Conservation (phyloP, 441 rosid genomes). For the Pelargonium fulgidum region DNA sequence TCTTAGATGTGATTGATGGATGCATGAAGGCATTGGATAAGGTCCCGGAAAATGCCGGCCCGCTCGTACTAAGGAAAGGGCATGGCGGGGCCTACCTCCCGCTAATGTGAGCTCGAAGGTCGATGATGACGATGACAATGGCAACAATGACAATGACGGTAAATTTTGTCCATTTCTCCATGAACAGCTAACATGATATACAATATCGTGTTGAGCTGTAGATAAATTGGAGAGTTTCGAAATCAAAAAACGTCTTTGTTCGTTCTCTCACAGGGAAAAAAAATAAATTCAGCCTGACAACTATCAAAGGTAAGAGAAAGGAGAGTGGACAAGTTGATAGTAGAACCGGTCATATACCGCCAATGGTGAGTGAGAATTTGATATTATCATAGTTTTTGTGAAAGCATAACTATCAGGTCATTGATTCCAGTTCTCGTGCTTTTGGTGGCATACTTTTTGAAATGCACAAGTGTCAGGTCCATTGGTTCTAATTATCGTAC, state of each 20-base stretch:
- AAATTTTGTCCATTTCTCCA: not conserved
- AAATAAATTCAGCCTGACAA: not conserved
- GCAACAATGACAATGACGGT: not conserved
- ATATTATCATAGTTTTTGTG: no score
- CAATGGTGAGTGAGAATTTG: no score
- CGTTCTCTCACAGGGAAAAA: not conserved
- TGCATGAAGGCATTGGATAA: constrained; percentile 61
- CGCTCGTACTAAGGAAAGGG: constrained; percentile 77
- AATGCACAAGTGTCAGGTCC: no score
- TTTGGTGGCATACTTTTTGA: no score
- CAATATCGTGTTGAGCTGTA: no score
- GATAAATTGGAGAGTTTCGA: no score
- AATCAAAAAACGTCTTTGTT: not conserved
- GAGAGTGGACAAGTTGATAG: not conserved
- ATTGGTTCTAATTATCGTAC: no score
- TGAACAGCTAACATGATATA: no score
- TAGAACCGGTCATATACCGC: not conserved
- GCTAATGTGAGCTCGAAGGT: constrained; percentile 53
- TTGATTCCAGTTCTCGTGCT: no score
- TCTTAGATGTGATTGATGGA: constrained; percentile 51
- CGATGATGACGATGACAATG: no score
- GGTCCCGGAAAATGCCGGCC: constrained; percentile 74
- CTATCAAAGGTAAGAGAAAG: not conserved
- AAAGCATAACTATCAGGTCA: no score
- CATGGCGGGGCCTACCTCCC: constrained; percentile 98